A percentile compares a stretch with the other conserved stretches of the same genome.
phyloP scores from a whole-genome alignment of 2,329 filamentous ascomycete genomes.

The Trichoderma koningiopsis region DNA sequence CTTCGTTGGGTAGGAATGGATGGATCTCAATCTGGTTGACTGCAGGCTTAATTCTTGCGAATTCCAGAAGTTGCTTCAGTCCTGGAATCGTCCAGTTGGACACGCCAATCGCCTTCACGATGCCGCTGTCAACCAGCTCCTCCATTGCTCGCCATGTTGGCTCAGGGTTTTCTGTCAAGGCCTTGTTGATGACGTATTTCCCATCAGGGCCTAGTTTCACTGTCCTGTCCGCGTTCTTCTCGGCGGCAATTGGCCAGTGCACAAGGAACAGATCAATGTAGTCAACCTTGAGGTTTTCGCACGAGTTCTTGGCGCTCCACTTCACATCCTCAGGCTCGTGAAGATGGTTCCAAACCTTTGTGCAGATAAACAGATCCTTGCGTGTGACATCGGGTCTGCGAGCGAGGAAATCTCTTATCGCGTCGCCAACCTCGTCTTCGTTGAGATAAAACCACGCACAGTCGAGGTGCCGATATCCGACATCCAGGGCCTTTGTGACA shows the following conservation, averaged over 20 bases:
- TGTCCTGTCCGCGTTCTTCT: slow-evolving; percentile 6
- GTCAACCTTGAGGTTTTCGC: slow-evolving; percentile 62
- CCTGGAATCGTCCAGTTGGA: slow-evolving; percentile 85
- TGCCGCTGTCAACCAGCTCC: slow-evolving; percentile 67
- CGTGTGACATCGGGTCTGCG: slow-evolving; percentile 60
- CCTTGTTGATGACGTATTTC: slow-evolving; percentile 13
- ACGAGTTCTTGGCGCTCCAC: slow-evolving; percentile 61
- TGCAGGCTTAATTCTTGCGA: slow-evolving; percentile 51
- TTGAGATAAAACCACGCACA: slow-evolving; percentile 79
- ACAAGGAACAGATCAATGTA: slow-evolving; percentile 73
- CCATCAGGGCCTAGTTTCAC: slow-evolving; percentile 13
- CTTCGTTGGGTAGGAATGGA: slow-evolving; percentile 78
- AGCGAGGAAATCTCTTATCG: slow-evolving; percentile 53
- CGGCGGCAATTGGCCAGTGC: slow-evolving; percentile 69
- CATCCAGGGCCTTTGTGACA: slow-evolving; percentile 67
- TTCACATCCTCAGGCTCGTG: slow-evolving; percentile 63
- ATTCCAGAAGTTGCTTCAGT: slow-evolving; percentile 73
- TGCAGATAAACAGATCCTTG: slow-evolving; percentile 70
- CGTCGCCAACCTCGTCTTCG: slow-evolving; percentile 67
- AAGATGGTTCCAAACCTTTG: slow-evolving; percentile 81
- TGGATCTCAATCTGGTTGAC: slow-evolving; percentile 85
- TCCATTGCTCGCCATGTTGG: slow-evolving; percentile 80
- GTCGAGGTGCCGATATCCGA: slow-evolving; percentile 76
- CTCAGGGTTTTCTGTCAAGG: slow-evolving; percentile 31
- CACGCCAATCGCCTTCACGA: slow-evolving; percentile 79